Evolutionary conservation across 768 basidiomycete genomes (phyloP), one percentile per base, ranked within the genome.

Genomic region (Termitomyces eurrhizus): DNA sequence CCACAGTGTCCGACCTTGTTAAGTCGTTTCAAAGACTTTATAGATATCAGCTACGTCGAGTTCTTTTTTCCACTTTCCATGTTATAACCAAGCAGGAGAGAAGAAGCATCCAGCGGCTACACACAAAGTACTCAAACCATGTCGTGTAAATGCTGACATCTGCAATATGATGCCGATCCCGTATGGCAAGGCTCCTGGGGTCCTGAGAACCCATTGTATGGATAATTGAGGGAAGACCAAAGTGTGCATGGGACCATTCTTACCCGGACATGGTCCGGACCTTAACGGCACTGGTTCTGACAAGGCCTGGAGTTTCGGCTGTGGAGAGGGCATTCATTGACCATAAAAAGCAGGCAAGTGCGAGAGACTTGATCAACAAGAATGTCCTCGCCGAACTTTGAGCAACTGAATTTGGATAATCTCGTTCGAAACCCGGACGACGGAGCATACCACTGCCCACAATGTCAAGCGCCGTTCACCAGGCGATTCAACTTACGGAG

Each of bases 401-500:
- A 26, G 4, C 52, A 52, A 3, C 16, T 39, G 2, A 14, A 11
- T 21, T 39, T 39, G 2, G 52, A 41, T 41, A 18, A 6, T 26
- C 52, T 53, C 39, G 18, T n/a, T 29, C 37, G 52, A 41, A 39
- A 53, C 26, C 52, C 52, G n/a, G n/a, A 16, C 3, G 57, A 58
- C n/a, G 39, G 55, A 1, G 32, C 55, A 42, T 56, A 56, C 7
- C 55, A 56, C 44, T 56, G 55, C 21, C 55, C 55, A 33, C 35
- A 35, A 45, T 56, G 55, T 18, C 41, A 56, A 12, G 29, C 41
- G 5, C 42, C 55, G 2, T 56, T 56, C 32, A 56, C 55, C 13
- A 33, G 55, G 21, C 55, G 55, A 16, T 56, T 44, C 13, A 56
- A 56, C 33, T 46, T 56, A 21, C 55, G 55, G 14, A 42, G 55